Evolutionary conservation across 2,329 filamentous ascomycete genomes (phyloP).

Genomic region (Neodidymelliopsis sp.): DNA sequence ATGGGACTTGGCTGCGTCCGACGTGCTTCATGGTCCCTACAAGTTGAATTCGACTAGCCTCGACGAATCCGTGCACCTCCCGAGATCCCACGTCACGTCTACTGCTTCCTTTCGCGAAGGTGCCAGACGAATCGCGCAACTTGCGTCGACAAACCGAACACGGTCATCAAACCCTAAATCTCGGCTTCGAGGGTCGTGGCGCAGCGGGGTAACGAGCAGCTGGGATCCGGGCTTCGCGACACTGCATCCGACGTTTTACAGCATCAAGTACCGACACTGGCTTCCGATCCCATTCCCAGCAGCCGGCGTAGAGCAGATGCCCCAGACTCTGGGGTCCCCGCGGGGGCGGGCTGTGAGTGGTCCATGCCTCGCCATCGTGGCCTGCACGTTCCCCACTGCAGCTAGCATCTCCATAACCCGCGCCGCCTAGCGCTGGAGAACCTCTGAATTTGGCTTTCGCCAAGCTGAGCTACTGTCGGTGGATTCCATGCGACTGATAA

Average conservation of each 20-base stretch:
- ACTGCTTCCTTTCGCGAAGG: constrained; percentile 3
- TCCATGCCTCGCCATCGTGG: background rate
- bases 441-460: background rate
- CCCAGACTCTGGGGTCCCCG: constrained; percentile 7
- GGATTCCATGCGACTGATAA: constrained; percentile 1
- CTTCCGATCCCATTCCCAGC: constrained; percentile 13
- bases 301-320: constrained; percentile 13
- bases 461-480: constrained; percentile 7
- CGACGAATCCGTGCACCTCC: background rate
- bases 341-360: constrained; percentile 3
- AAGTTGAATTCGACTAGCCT: too few species aligned
- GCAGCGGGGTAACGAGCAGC: constrained; percentile 18
- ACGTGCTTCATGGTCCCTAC: too few species aligned
- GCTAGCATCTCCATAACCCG: background rate
- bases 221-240: constrained; percentile 1
- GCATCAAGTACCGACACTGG: constrained; percentile 19
- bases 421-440: background rate
- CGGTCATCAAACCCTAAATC: background rate
- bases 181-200: constrained; percentile 10
- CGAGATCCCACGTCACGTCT: background rate
- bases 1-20: too few species aligned
- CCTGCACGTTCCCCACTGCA: background rate
- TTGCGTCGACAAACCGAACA: background rate
- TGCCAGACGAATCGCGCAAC: too few species aligned
- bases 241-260: background rate